These are phyloP conservation scores for Glebionis coronaria DNA, from an alignment of 129 eudicot species.

Conservation along the genomic window DNA sequence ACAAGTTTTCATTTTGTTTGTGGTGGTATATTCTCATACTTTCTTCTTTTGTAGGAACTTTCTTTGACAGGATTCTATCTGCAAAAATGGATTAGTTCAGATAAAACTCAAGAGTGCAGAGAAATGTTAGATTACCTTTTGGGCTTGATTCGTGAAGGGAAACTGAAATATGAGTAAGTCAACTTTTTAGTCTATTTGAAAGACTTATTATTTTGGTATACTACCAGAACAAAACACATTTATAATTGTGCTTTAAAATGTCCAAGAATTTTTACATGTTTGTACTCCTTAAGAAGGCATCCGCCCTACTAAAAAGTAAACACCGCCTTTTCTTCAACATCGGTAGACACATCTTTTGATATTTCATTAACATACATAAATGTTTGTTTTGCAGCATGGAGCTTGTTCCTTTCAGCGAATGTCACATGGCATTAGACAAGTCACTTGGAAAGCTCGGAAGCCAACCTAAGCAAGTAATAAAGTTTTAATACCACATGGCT, in stretches of 20 bases:
- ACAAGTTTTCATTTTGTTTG: background rate
- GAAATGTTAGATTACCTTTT: constrained; percentile 71
- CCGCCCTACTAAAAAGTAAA: background rate
- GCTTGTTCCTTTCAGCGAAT: constrained; percentile 52
- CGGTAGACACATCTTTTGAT: background rate
- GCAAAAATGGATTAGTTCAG: constrained; percentile 66
- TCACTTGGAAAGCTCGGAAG: constrained; percentile 91
- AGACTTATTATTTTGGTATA: background rate
- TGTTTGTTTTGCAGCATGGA: constrained; percentile 67
- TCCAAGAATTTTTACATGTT: background rate
- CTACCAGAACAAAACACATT: background rate
- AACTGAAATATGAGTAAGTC: constrained; percentile 71
- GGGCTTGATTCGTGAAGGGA: constrained; percentile 55
- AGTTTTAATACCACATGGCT: constrained; percentile 55
- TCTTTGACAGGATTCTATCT: constrained; percentile 87
- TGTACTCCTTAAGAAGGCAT: background rate
- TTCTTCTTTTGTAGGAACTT: constrained; percentile 53
- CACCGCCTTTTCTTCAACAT: background rate
- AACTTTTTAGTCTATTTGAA: background rate
- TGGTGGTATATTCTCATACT: background rate
- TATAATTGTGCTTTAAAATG: background rate
- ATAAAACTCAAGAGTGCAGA: constrained; percentile 58
- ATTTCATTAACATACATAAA: background rate
- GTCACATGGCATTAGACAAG: constrained; percentile 66
- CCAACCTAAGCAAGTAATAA: constrained; percentile 80